Conservation (phyloP, 345 rosid genomes). For the Durio zibethinus region DNA sequence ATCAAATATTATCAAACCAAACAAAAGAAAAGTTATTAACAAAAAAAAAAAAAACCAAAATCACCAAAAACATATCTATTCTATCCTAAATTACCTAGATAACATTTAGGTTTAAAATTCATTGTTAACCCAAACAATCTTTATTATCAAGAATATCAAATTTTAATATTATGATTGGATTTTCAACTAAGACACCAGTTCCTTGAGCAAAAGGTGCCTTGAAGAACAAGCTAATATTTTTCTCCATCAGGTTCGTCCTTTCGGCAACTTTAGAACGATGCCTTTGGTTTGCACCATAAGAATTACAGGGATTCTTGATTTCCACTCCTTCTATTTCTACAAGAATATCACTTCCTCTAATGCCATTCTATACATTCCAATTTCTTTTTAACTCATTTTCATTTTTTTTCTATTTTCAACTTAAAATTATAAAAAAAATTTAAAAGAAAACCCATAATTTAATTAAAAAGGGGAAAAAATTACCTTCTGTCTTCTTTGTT, state of each 20-base stretch:
- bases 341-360: constrained; percentile 88
- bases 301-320: constrained; percentile 62
- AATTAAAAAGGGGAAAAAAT: not conserved
- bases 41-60: no score
- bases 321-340: constrained; percentile 84
- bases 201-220: no score
- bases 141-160: no score
- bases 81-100: no score
- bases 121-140: no score
- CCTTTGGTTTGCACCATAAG: constrained; percentile 31
- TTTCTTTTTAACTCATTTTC: not conserved
- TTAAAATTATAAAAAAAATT: not conserved
- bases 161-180: constrained; percentile 54
- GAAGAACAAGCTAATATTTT: constrained; percentile 87
- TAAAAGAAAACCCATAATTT: constrained; percentile 10
- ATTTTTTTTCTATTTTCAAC: no score
- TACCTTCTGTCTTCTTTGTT: constrained; percentile 78
- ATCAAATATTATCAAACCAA: no score
- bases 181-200: constrained; percentile 88
- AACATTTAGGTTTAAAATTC: no score
- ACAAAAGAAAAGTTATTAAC: no score
- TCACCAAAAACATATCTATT: no score
- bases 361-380: constrained; percentile 37
- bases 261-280: constrained; percentile 39
- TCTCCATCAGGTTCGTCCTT: constrained; percentile 69